A percentile compares a stretch with the other conserved stretches of the same genome.
phyloP scores from a whole-genome alignment of 2,329 filamentous ascomycete species.

The Colletotrichum noveboracense region DNA sequence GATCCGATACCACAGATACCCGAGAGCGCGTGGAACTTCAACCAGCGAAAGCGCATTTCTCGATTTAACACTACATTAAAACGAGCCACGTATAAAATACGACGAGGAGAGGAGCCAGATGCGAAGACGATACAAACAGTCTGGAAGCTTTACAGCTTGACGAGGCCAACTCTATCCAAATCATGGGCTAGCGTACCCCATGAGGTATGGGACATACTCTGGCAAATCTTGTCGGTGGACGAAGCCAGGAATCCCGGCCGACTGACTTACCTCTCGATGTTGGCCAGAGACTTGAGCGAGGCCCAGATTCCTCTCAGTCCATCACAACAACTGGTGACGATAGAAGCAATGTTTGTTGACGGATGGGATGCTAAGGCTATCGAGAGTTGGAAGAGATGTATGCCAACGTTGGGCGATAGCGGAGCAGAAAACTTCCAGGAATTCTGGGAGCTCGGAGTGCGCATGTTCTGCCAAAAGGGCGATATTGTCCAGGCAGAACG shows the following conservation, averaged over 20 bases:
- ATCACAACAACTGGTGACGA: conserved; percentile 67
- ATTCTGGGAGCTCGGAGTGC: conserved; percentile 70
- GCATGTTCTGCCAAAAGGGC: conserved; percentile 64
- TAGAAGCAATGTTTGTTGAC: conserved; percentile 71
- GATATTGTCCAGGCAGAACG: conserved; percentile 64
- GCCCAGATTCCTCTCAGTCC: conserved; percentile 60
- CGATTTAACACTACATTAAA: conserved; percentile 38
- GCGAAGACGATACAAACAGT: conserved; percentile 41
- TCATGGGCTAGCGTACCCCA: conserved; percentile 61
- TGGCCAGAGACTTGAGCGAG: conserved; percentile 70
- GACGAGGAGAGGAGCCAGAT: conserved; percentile 25
- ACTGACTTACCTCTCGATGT: conserved; percentile 63
- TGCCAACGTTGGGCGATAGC: conserved; percentile 55
- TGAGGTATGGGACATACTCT: conserved; percentile 69
- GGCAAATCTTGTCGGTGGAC: conserved; percentile 63
- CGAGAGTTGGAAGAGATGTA: conserved; percentile 66
- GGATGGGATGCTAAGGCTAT: conserved; percentile 66
- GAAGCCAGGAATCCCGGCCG: conserved; percentile 57
- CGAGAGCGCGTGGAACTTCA: conserved; percentile 39
- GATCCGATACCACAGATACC: conserved; percentile 37
- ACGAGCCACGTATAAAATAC: conserved; percentile 31
- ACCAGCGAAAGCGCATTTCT: conserved; percentile 42
- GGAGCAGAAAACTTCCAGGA: conserved; percentile 49
- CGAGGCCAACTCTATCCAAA: conserved; percentile 47
- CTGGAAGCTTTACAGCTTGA: conserved; percentile 57